Conservation (phyloP, 2,329 filamentous ascomycete species). For the Coniella lustricola region DNA sequence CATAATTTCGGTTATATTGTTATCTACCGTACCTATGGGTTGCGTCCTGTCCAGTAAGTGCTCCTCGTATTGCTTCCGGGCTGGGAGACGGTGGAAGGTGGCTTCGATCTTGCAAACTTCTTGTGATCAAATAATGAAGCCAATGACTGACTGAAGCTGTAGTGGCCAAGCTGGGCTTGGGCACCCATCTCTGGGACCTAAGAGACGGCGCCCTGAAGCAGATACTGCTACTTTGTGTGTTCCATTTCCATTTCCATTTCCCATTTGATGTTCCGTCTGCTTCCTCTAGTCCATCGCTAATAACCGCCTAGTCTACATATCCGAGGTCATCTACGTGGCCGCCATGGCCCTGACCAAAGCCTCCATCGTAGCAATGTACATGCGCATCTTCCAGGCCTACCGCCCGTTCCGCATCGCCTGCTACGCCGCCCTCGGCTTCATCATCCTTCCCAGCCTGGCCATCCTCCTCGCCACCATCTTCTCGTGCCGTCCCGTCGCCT, state of each 20-base stretch:
- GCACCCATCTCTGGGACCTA: conserved; percentile 14
- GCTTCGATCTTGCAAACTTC: too few relatives aligned
- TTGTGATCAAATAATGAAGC: too few relatives aligned
- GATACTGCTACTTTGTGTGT: conserved; percentile 8
- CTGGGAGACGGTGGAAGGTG: too few relatives aligned
- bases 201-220: conserved; percentile 6
- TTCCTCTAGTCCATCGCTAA: neutral
- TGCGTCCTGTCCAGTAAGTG: conserved; percentile 9
- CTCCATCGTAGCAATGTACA: conserved; percentile 14
- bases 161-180: conserved; percentile 13
- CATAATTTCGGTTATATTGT: conserved; percentile 1
- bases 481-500: conserved; percentile 14
- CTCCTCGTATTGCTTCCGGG: neutral
- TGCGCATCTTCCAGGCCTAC: conserved; percentile 13
- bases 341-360: conserved; percentile 10
- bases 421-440: conserved; percentile 9
- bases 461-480: conserved; percentile 14
- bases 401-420: conserved; percentile 9
- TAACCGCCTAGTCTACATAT: conserved; percentile 14
- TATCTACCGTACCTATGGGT: conserved; percentile 1
- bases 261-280: neutral
- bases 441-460: conserved; percentile 6
- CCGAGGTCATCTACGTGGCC: conserved; percentile 15
- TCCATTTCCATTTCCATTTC: neutral
- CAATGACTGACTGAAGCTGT: neutral